phyloP scores from a whole-genome alignment of 768 basidiomycete species.

The Kwoniella heveanensis region DNA sequence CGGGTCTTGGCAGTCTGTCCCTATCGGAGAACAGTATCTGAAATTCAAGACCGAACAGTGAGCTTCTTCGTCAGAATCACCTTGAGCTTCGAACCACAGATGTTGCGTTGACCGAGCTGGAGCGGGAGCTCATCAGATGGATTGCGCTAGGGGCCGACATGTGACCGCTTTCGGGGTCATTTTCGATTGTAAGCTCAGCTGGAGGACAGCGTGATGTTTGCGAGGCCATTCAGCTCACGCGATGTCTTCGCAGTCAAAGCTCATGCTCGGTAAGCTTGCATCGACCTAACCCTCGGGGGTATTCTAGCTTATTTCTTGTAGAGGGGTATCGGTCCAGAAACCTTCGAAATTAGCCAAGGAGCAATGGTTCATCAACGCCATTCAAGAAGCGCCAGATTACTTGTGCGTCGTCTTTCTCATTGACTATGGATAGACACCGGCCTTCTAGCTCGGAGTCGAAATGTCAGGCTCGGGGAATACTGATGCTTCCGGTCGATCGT shows the following conservation, averaged over 20 bases:
- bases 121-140: no score
- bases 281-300: no score
- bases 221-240: constrained; percentile 4
- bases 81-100: no score
- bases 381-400: constrained; percentile 76
- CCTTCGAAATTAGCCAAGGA: constrained; percentile 78
- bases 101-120: no score
- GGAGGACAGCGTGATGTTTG: no score
- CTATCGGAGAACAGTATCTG: constrained; percentile 62
- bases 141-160: constrained; percentile 62
- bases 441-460: not conserved
- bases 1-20: constrained; percentile 47
- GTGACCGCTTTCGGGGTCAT: constrained; percentile 81
- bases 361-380: constrained; percentile 77
- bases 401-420: constrained; percentile 58
- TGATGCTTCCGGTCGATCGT: no score
- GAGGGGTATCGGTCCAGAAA: constrained; percentile 73
- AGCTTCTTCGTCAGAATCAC: no score
- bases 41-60: constrained; percentile 77
- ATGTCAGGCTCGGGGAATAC: not conserved
- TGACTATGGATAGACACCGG: no score
- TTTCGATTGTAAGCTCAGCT: constrained; percentile 62
- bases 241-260: constrained; percentile 31
- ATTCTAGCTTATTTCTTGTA: constrained; percentile 16
- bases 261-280: constrained; percentile 59